Evolutionary conservation across 2,329 filamentous ascomycete genomes (phyloP).

Genomic region (Aspergillus quadrilineatus): DNA sequence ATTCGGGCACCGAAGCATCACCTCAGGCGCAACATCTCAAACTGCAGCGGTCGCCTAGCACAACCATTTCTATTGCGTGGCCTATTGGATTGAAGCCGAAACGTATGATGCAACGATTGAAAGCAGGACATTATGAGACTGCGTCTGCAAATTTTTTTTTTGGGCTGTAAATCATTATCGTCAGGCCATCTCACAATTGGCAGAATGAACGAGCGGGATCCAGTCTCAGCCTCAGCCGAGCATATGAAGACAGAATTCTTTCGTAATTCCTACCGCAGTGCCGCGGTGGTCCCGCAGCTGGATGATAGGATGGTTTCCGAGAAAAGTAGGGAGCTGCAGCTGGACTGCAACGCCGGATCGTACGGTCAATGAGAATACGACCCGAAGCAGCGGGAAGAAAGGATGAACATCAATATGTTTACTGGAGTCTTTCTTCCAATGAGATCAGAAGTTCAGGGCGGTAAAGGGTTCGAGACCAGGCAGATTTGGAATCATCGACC

Average conservation of each 20-base stretch:
- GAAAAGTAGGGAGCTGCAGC: conserved; percentile 13
- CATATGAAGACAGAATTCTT: background rate
- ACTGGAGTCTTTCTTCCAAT: background rate
- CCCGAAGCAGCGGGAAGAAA: background rate
- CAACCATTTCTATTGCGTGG: background rate
- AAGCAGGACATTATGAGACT: background rate
- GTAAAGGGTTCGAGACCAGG: background rate
- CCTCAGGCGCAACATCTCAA: background rate
- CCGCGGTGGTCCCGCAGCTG: conserved; percentile 2
- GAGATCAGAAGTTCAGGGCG: background rate
- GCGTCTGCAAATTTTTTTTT: background rate
- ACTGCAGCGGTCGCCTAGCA: background rate
- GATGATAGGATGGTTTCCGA: background rate
- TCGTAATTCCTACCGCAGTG: conserved; percentile 1
- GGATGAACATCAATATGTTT: background rate
- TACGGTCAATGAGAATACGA: background rate
- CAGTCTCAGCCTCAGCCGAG: background rate
- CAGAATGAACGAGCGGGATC: background rate
- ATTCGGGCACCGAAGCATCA: conserved; percentile 6
- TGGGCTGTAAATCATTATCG: background rate
- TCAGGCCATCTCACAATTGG: conserved; percentile 4
- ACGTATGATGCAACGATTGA: background rate
- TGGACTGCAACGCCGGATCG: background rate
- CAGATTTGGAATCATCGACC: background rate
- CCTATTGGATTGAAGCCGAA: background rate